Conservation (phyloP, 768 basidiomycete genomes). For the Tylopilus felleus region DNA sequence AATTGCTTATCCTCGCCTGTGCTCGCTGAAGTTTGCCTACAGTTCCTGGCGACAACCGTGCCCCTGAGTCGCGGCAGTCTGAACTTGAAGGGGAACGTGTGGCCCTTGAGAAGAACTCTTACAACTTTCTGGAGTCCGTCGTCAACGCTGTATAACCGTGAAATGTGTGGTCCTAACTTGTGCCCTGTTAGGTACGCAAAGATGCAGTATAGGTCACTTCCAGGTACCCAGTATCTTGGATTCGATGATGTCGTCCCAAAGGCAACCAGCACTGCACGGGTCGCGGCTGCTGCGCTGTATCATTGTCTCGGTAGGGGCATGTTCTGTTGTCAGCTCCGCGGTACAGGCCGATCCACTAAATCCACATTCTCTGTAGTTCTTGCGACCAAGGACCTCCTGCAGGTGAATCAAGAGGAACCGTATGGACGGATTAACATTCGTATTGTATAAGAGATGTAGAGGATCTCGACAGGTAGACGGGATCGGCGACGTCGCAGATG, state of each 20-base stretch:
- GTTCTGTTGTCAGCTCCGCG: background rate
- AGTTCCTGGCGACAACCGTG: slow-evolving; percentile 29
- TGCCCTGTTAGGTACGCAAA: slow-evolving; percentile 57
- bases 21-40: slow-evolving; percentile 17
- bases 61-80: slow-evolving; percentile 49
- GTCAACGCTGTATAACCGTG: background rate
- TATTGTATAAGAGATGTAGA: slow-evolving; percentile 29
- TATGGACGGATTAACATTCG: slow-evolving; percentile 52
- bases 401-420: slow-evolving; percentile 54
- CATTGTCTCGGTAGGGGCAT: slow-evolving; percentile 69
- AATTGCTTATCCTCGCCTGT: background rate
- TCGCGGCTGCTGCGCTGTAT: slow-evolving; percentile 80
- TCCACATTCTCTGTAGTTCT: slow-evolving; percentile 47
- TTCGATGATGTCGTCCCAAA: slow-evolving; percentile 69
- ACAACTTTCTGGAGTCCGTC: slow-evolving; percentile 75
- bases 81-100: slow-evolving; percentile 53
- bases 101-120: slow-evolving; percentile 70
- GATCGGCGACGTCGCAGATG: no score
- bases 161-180: slow-evolving; percentile 11
- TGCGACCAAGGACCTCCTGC: slow-evolving; percentile 68
- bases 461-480: no score
- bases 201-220: slow-evolving; percentile 66
- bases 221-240: slow-evolving; percentile 44
- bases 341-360: background rate
- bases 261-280: slow-evolving; percentile 64